Base-by-base conservation (phyloP, 352 stramenopile species). In the Pythium oligandrum region DNA sequence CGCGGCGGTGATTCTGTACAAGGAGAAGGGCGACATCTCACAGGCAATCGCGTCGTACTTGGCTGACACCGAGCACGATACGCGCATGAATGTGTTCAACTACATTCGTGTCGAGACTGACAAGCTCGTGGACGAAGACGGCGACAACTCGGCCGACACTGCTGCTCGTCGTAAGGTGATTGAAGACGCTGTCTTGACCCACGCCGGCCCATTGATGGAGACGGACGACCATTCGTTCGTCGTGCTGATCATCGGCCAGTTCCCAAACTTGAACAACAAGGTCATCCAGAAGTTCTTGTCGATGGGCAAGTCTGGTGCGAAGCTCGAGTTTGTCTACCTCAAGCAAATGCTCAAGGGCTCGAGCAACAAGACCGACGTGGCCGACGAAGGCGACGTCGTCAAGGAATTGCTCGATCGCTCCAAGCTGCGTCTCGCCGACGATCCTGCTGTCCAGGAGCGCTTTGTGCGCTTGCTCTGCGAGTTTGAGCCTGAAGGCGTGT, bases 191-290 rank as follows among this genome's bases (percentile, higher is more conserved):
- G 65, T 94, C 40, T 61, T 94, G 9, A 72, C 59, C 12, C 80
- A 94, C 54, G 78, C 81, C 1, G 74, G 78, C 10, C 74, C 83
- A 31, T 69, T 98, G 5, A 82, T 98, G 61, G 83, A 93, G 46
- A 83, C 95, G 5, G 90, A 98, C 54, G 73, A 76, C 36, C 88
- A 91, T 52, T 71, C 86, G 12, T 93, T 96, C 42, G 78, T 97
- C 46, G 79, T 88, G n/a, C 55, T 93, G 34, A 88, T 95, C 47
- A 51, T 91, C 44, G 89, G 94, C 37, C 81, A 92, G 45, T 92
- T 98, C 59, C 74, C 66, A 43, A 88, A 72, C 54, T 54, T 91
- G 61, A 92, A 94, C 67, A 90, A 88, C 58, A 87, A 83, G 55
- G 68, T 94, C 31, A 94, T 94, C 45, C 74, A 89, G 56, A 80